These are phyloP conservation scores for Cladosporium sp. DNA, from an alignment of 2,329 filamentous ascomycete species.

Conservation along the genomic window DNA sequence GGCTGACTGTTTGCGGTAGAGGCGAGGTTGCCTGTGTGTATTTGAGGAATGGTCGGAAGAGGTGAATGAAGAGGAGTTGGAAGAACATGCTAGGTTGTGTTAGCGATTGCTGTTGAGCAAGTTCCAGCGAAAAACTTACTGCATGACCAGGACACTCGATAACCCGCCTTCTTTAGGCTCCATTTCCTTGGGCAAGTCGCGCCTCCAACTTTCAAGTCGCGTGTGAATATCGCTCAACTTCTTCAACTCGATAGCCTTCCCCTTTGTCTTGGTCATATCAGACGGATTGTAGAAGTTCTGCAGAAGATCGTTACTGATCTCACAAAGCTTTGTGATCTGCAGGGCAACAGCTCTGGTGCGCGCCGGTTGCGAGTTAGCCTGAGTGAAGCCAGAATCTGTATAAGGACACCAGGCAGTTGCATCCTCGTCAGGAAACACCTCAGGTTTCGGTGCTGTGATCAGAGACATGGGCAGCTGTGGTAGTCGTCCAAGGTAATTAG, in stretches of 20 bases:
- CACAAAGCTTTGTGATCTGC: slow-evolving; percentile 77
- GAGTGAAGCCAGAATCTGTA: slow-evolving; percentile 73
- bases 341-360: slow-evolving; percentile 76
- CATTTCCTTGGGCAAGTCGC: slow-evolving; percentile 75
- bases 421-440: slow-evolving; percentile 87
- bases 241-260: slow-evolving; percentile 81
- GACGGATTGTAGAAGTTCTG: slow-evolving; percentile 85
- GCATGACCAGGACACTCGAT: slow-evolving; percentile 75
- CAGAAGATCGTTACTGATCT: slow-evolving; percentile 89
- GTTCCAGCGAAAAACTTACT: slow-evolving; percentile 59
- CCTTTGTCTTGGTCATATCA: slow-evolving; percentile 55
- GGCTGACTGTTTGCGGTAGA: slow-evolving; percentile 80
- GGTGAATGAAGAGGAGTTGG: slow-evolving; percentile 88
- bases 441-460: slow-evolving; percentile 80
- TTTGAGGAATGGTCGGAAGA: slow-evolving; percentile 92
- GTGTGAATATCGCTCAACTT: slow-evolving; percentile 89
- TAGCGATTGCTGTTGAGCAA: slow-evolving; percentile 17
- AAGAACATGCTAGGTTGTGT: slow-evolving; percentile 77
- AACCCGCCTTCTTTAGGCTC: slow-evolving; percentile 85
- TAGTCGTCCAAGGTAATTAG: slow-evolving; percentile 87
- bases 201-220: slow-evolving; percentile 82
- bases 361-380: slow-evolving; percentile 70
- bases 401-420: slow-evolving; percentile 82
- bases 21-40: slow-evolving; percentile 78
- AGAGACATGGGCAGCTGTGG: slow-evolving; percentile 78